Evolutionary conservation across 2,329 filamentous ascomycete species (phyloP), one percentile per base, ranked within the genome.

Genomic region (Malbranchea zuffiana): DNA sequence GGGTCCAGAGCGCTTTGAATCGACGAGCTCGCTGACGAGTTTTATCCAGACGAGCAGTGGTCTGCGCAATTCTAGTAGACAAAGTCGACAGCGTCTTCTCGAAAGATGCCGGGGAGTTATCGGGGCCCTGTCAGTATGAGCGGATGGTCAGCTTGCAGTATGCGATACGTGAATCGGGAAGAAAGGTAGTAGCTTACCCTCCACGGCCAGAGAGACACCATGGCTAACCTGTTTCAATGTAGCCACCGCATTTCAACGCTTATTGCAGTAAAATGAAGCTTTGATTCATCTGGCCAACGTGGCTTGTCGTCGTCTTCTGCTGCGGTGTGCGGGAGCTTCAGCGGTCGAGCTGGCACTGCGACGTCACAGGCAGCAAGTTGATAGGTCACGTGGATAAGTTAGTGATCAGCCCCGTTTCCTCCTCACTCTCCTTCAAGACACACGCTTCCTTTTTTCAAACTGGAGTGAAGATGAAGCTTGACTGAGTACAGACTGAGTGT

Each of bases 191-290:
- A n/a, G n/a, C 68, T 51, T 61, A 85, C 82, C 68, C 75, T 78
- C 77, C 81, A 93, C 46, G 84, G 83, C 83, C 84, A 90, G 49
- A 90, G 71, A 36, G 79, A 83, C 52, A 87, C 80, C 83, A 90
- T 90, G 40, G 26, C 32, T 33, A 35, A 11, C 25, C 35, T 19
- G 20, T 24, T 31, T 30, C 19, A 13, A 18, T 32, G 33, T 31
- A 30, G 20, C 20, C 13, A 28, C 27, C 13, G 27, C 13, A 25
- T 25, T 7, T n/a, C n/a, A n/a, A n/a, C n/a, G n/a, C n/a, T n/a
- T n/a, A n/a, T n/a, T n/a, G n/a, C n/a, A n/a, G n/a, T n/a, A n/a
- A n/a, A n/a, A n/a, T n/a, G n/a, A n/a, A n/a, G n/a, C n/a, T n/a
- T n/a, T n/a, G n/a, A n/a, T n/a, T n/a, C n/a, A n/a, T n/a, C n/a